Percentiles rank a stretch among this genome's conserved stretches.
Conservation (phyloP, 1,284 basidiomycete genomes). For the Xanthoconium separans region DNA sequence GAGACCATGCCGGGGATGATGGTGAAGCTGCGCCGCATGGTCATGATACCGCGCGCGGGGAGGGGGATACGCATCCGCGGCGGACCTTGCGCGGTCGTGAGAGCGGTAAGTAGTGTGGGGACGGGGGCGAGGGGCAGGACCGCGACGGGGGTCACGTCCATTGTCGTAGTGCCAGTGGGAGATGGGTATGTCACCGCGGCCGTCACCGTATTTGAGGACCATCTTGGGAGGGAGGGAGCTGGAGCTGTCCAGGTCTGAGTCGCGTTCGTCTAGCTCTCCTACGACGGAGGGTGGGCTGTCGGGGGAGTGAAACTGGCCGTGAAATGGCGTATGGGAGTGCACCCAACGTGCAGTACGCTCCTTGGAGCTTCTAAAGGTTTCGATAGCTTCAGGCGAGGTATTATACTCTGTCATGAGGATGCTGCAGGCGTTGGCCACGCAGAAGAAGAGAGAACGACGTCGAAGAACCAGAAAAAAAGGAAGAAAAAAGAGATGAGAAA, state of each 20-base stretch:
- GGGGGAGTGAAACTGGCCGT: slow-evolving; percentile 50
- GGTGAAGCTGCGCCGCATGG: slow-evolving; percentile 18
- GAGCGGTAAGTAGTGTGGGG: slow-evolving; percentile 15
- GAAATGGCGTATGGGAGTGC: slow-evolving; percentile 38
- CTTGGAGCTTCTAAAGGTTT: slow-evolving; percentile 53
- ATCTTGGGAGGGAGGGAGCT: slow-evolving; percentile 69
- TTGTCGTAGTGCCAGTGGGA: slow-evolving; percentile 38
- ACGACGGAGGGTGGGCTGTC: slow-evolving; percentile 54
- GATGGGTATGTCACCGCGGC: slow-evolving; percentile 59
- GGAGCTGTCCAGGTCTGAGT: slow-evolving; percentile 63
- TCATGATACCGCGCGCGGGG: slow-evolving; percentile 22
- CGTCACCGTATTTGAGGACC: slow-evolving; percentile 65
- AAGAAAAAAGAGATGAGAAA: slow-evolving; percentile 7
- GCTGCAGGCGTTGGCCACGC: not conserved
- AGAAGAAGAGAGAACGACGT: not conserved
- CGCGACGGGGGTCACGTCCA: slow-evolving; percentile 11
- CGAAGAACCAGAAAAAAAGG: slow-evolving; percentile 9
- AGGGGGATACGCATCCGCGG: slow-evolving; percentile 29
- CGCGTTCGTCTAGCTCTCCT: slow-evolving; percentile 42
- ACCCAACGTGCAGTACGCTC: slow-evolving; percentile 66
- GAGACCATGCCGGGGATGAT: slow-evolving; percentile 16
- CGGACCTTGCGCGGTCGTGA: slow-evolving; percentile 37
- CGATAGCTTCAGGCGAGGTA: slow-evolving; percentile 54
- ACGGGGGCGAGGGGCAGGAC: slow-evolving; percentile 12
- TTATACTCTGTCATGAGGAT: slow-evolving; percentile 64